Evolutionary conservation across 768 basidiomycete species (phyloP).

Genomic region (Pleurotus eryngii): DNA sequence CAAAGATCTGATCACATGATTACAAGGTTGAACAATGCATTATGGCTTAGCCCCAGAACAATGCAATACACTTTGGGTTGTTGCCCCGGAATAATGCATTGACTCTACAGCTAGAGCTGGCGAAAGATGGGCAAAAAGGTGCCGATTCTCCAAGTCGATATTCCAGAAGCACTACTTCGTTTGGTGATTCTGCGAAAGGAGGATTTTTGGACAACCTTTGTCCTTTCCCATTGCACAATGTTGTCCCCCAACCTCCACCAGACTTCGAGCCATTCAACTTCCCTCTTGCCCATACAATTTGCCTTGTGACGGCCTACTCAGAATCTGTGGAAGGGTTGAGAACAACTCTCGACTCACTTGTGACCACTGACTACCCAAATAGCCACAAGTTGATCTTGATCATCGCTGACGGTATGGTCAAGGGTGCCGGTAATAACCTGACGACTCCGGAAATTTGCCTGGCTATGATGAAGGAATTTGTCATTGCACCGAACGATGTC

Average conservation of each 20-base stretch:
- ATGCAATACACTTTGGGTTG: no score
- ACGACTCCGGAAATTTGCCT: conserved; percentile 94
- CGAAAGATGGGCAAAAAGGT: conserved; percentile 44
- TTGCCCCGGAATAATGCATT: no score
- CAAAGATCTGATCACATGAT: no score
- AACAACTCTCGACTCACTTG: conserved; percentile 96
- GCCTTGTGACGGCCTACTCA: conserved; percentile 97
- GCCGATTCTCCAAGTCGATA: conserved; percentile 69
- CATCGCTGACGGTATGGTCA: conserved; percentile 98
- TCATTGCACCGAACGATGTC: conserved; percentile 77
- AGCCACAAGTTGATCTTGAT: conserved; percentile 94
- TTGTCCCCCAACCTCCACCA: conserved; percentile 87
- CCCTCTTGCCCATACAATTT: conserved; percentile 90
- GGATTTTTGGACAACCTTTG: conserved; percentile 68
- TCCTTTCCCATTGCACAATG: conserved; percentile 88
- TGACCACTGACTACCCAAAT: conserved; percentile 98
- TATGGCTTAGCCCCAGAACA: no score
- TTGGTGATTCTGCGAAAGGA: conserved; percentile 48
- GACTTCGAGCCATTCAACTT: conserved; percentile 97
- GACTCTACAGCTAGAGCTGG: no score
- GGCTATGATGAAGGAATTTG: conserved; percentile 95
- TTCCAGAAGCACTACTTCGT: conserved; percentile 81
- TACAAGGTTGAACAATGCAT: no score
- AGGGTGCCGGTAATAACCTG: conserved; percentile 85
- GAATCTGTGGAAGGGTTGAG: conserved; percentile 95